Base-by-base conservation (phyloP, 352 stramenopile genomes). In the Globisporangium spiculum region DNA sequence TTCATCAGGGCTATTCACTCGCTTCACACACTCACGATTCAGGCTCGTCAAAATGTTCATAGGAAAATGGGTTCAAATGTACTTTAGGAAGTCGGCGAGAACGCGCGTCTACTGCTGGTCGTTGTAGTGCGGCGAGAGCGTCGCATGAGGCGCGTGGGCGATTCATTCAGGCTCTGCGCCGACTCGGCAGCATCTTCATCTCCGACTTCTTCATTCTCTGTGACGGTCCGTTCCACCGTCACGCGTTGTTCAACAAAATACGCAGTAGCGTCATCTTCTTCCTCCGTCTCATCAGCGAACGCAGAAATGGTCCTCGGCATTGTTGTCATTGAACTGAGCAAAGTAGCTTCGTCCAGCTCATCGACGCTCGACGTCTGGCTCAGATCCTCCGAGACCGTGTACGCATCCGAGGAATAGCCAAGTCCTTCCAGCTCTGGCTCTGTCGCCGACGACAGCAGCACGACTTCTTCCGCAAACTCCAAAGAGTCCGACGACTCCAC, bases 391-490 rank as follows among this genome's bases (percentile, higher is more conserved):
- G 52, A 67, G 34, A 46, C 48, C 3, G 60, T 59, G 20, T 57
- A n/a, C 26, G 27, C 57, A n/a, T 56, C 32, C 16, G 52, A 60
- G 2, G 44, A 52, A 30, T 63, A 54, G 8, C 22, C 20, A 0
- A 66, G 14, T 27, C 50, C 58, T 63, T 81, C 67, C 16, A 60
- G 55, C 52, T 66, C 67, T 1, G 50, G 32, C 30, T 82, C 67
- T 18, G 63, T 50, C 1, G 14, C 7, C 32, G 44, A 27, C 4
- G 67, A 26, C 24, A 88, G 57, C 48, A 86, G 62, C 41, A 84
- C 76, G 22, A 88, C 80, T 58, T 83, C 78, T 66, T 88, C 80
- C 0, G 66, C 58, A 26, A 65, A 55, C 2, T 83, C 75, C 38
- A 46, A 46, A 46, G 61, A 73, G n/a, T 80, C 71, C 4, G 59